Percentiles rank a stretch among this genome's conserved stretches.
These are phyloP conservation scores for Solanum bulbocastanum DNA, from an alignment of 257 asterid genomes.

Conservation along the genomic window DNA sequence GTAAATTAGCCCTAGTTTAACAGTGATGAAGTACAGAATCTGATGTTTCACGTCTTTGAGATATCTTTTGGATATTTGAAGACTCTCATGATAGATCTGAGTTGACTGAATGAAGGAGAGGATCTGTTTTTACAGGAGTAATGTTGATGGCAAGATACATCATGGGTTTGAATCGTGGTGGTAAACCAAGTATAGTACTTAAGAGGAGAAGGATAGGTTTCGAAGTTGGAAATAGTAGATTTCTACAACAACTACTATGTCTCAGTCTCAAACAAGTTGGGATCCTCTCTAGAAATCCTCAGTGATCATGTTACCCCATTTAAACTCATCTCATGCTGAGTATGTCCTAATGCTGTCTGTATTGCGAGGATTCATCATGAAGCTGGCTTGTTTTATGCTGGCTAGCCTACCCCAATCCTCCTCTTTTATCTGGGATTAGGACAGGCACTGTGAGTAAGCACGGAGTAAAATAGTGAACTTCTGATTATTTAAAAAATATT, in stretches of 20 bases:
- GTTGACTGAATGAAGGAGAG: background rate
- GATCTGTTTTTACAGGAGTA: background rate
- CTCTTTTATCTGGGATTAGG: background rate
- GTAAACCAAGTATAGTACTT: background rate
- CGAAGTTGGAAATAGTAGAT: background rate
- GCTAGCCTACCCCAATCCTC: background rate
- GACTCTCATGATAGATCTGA: background rate
- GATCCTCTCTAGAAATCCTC: background rate
- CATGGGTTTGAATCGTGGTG: background rate
- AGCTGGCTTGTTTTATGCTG: background rate
- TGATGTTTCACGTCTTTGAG: background rate
- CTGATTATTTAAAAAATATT: background rate
- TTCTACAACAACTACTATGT: background rate
- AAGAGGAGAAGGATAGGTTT: background rate
- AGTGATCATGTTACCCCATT: background rate
- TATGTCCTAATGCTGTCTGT: background rate
- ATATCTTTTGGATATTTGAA: background rate
- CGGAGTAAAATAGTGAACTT: background rate
- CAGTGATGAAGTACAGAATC: background rate
- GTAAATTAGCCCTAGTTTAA: background rate
- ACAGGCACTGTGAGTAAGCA: background rate
- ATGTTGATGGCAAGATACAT: background rate
- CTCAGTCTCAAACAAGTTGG: background rate
- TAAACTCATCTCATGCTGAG: background rate
- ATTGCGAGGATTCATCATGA: background rate